Percentiles rank a stretch among this genome's conserved stretches.
phyloP scores from a whole-genome alignment of 768 basidiomycete genomes.

The Sporobolomyces pararoseus region DNA sequence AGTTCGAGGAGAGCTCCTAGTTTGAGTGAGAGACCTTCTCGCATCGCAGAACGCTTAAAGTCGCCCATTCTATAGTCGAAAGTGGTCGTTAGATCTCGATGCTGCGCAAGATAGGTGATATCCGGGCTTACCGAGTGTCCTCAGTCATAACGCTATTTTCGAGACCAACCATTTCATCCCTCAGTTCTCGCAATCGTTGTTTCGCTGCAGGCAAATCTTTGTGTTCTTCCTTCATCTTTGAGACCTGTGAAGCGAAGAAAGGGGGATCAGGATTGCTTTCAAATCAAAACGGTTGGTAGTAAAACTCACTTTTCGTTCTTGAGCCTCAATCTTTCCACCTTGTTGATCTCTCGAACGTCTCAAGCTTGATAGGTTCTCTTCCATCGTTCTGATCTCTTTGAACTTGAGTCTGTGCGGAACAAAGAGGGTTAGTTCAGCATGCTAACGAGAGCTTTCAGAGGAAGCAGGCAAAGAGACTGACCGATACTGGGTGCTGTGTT shows the following conservation, averaged over 20 bases:
- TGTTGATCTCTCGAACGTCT: conserved; percentile 48
- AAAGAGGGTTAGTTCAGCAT: neutral
- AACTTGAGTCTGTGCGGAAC: conserved; percentile 45
- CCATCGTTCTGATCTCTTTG: conserved; percentile 51
- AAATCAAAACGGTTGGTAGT: no score
- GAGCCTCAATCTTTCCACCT: conserved; percentile 49
- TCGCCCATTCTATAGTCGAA: conserved; percentile 47
- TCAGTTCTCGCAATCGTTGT: conserved; percentile 49
- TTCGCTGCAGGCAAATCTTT: conserved; percentile 51
- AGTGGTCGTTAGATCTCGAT: no score
- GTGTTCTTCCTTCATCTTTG: conserved; percentile 54
- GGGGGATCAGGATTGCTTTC: conserved; percentile 39
- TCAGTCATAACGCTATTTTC: conserved; percentile 43
- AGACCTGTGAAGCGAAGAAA: conserved; percentile 4
- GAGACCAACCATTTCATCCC: conserved; percentile 50
- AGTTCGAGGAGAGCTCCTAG: conserved; percentile 53
- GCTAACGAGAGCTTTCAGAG: conserved; percentile 34
- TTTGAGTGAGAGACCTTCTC: conserved; percentile 51
- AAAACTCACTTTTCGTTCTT: conserved; percentile 50
- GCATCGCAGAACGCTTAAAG: conserved; percentile 50
- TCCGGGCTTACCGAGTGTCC: conserved; percentile 40
- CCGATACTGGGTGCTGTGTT: conserved; percentile 41
- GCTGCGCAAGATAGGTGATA: neutral
- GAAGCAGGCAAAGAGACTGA: conserved; percentile 12
- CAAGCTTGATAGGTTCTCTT: conserved; percentile 50